These are phyloP conservation scores for Cryptococcus sp. DNA, from an alignment of 1,284 basidiomycete species.

Conservation along the genomic window DNA sequence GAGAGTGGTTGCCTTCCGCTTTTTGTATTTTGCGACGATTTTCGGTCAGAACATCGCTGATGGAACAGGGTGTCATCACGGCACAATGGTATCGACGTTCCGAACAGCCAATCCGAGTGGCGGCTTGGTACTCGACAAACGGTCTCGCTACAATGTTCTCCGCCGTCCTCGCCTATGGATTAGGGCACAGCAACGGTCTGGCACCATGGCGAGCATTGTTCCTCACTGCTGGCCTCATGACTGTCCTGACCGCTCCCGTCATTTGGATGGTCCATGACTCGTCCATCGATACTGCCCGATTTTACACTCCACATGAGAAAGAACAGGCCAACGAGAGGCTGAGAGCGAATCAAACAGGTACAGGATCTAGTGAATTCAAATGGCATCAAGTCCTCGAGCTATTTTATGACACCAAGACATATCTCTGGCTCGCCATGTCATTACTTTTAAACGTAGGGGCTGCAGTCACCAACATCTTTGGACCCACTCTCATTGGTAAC, in stretches of 20 bases:
- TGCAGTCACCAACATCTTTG: constrained; percentile 34
- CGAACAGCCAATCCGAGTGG: constrained; percentile 31
- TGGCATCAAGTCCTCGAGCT: constrained; percentile 44
- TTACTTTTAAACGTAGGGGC: constrained; percentile 41
- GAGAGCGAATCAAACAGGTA: constrained; percentile 13
- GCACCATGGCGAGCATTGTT: constrained; percentile 3
- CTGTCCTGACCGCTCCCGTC: constrained; percentile 7
- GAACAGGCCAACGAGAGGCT: constrained; percentile 5
- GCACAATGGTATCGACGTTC: constrained; percentile 26
- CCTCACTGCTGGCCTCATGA: constrained; percentile 10
- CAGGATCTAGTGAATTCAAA: constrained; percentile 22
- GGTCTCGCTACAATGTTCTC: constrained; percentile 21
- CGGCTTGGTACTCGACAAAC: constrained; percentile 31
- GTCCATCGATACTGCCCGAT: constrained; percentile 29
- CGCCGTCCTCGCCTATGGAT: constrained; percentile 18
- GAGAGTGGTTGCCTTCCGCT: constrained; percentile 21
- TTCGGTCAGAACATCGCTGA: not conserved
- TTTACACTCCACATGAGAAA: constrained; percentile 8
- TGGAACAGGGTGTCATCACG: constrained; percentile 29
- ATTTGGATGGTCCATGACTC: constrained; percentile 37
- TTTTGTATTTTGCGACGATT: constrained; percentile 10
- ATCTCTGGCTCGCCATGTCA: constrained; percentile 41
- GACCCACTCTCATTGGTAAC: constrained; percentile 31
- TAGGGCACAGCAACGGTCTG: constrained; percentile 11
- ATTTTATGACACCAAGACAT: constrained; percentile 43